Percentiles rank a stretch among this genome's conserved stretches.
Conservation (phyloP, 768 basidiomycete species). For the Kwoniella newhampshirensis region DNA sequence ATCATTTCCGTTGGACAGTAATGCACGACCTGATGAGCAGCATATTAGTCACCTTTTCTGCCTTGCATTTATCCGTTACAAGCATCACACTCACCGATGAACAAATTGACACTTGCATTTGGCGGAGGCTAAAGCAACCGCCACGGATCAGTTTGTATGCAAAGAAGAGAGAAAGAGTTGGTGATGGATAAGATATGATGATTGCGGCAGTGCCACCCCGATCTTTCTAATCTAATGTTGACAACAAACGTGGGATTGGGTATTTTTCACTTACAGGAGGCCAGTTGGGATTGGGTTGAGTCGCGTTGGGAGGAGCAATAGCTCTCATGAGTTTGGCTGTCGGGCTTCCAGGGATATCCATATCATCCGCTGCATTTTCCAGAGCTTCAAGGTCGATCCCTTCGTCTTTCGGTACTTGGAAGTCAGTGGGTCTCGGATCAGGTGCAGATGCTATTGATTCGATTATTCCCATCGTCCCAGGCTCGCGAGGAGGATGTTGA, state of each 20-base stretch:
- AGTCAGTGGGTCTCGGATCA: constrained; percentile 39
- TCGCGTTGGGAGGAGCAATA: constrained; percentile 42
- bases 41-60: background rate
- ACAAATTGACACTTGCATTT: constrained; percentile 47
- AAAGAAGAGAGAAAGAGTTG: constrained; percentile 8
- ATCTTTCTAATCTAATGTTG: constrained; percentile 8
- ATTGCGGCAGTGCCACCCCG: constrained; percentile 35
- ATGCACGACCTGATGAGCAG: constrained; percentile 34
- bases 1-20: constrained; percentile 46
- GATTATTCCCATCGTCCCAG: constrained; percentile 28
- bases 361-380: constrained; percentile 26
- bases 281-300: constrained; percentile 37
- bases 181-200: too few relatives aligned
- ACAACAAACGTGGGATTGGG: constrained; percentile 2
- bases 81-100: constrained; percentile 36
- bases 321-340: constrained; percentile 41
- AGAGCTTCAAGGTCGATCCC: constrained; percentile 31
- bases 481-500: constrained; percentile 1
- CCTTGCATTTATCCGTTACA: background rate
- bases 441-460: constrained; percentile 46
- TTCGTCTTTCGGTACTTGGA: constrained; percentile 26
- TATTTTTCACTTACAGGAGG: constrained; percentile 33
- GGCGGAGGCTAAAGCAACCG: constrained; percentile 38
- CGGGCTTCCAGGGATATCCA: constrained; percentile 39
- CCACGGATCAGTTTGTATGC: constrained; percentile 17